phyloP scores from a whole-genome alignment of 306 rosid genomes.

The Pterocarpus santalinus region DNA sequence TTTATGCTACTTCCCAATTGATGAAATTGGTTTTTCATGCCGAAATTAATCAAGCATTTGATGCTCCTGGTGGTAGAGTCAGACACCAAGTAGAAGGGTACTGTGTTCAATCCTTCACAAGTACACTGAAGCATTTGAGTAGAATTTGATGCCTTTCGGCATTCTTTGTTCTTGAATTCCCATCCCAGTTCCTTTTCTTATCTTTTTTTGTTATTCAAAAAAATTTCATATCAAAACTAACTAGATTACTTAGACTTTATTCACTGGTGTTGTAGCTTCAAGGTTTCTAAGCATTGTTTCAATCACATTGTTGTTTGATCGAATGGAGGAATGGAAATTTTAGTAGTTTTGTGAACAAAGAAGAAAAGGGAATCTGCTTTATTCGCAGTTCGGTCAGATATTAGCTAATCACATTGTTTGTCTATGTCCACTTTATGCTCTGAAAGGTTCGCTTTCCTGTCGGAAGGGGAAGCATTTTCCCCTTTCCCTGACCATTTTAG shows the following conservation, averaged over 20 bases:
- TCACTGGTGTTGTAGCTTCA: constrained; percentile 39
- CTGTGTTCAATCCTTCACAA: constrained; percentile 45
- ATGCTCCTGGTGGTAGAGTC: constrained; percentile 42
- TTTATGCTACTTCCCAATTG: constrained; percentile 49
- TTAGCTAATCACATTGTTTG: constrained; percentile 64
- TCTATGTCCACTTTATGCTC: constrained; percentile 76
- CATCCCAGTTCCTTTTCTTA: constrained; percentile 41
- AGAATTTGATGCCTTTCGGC: constrained; percentile 53
- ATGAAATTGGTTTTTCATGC: constrained; percentile 52
- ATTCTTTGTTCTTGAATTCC: constrained; percentile 52
- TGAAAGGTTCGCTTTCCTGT: constrained; percentile 89
- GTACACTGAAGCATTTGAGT: constrained; percentile 49
- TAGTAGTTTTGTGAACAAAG: constrained; percentile 50
- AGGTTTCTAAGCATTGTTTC: constrained; percentile 28
- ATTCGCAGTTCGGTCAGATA: constrained; percentile 66
- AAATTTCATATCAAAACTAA: constrained; percentile 43
- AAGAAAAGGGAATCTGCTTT: constrained; percentile 84
- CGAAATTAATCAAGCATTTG: constrained; percentile 53
- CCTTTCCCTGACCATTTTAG: constrained; percentile 46
- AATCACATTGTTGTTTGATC: constrained; percentile 51
- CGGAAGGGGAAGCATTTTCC: constrained; percentile 49
- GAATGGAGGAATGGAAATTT: constrained; percentile 49
- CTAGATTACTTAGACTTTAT: constrained; percentile 24
- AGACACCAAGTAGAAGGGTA: constrained; percentile 34
- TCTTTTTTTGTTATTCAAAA: not conserved